phyloP scores from a whole-genome alignment of 768 basidiomycete species.

The Termitomyces sp. region DNA sequence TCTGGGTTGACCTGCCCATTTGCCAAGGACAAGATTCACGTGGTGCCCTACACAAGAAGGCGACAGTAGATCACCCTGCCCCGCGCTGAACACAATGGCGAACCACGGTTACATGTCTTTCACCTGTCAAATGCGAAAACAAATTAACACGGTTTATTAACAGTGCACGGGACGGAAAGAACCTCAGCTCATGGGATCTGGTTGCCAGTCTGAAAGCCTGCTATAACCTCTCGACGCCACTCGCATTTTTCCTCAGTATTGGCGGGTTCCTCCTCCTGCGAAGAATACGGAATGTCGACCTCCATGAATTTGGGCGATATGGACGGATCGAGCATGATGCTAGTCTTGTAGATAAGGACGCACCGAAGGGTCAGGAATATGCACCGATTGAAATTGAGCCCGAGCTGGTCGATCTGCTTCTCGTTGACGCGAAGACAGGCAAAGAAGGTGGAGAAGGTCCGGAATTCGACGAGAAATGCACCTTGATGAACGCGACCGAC shows the following conservation, averaged over 20 bases:
- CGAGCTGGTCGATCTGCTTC: neutral
- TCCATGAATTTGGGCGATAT: neutral
- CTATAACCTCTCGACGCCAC: neutral
- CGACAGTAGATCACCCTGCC: slow-evolving; percentile 65
- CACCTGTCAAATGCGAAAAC: too few relatives aligned
- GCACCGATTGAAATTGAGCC: neutral
- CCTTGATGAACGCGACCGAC: neutral
- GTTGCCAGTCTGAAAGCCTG: neutral
- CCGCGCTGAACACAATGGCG: slow-evolving; percentile 70
- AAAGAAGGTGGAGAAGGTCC: neutral
- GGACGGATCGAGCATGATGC: neutral
- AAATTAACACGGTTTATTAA: neutral
- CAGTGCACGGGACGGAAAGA: neutral
- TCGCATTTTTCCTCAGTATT: neutral
- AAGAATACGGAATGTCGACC: neutral
- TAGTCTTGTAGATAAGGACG: neutral
- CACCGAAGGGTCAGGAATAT: neutral
- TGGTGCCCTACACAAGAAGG: slow-evolving; percentile 42
- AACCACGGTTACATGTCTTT: slow-evolving; percentile 39
- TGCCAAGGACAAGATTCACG: slow-evolving; percentile 24
- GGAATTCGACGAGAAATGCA: neutral
- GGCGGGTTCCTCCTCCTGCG: neutral
- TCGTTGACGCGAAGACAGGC: neutral
- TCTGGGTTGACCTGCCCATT: neutral
- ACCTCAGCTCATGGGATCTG: neutral